Evolutionary conservation across 352 stramenopile species (phyloP), one percentile per base, ranked within the genome.

Genomic region (Phytopythium boreale): DNA sequence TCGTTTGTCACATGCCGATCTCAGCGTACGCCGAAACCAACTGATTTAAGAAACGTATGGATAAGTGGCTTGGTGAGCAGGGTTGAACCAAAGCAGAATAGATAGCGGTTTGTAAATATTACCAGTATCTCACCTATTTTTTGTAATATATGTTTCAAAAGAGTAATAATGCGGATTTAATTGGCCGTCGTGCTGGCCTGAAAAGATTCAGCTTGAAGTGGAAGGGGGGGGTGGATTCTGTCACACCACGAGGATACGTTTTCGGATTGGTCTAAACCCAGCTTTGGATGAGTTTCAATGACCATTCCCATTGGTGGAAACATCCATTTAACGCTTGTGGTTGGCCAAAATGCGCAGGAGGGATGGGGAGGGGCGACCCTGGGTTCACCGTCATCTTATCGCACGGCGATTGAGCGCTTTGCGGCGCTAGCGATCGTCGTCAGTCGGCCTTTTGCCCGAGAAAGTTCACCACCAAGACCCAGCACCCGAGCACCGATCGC

Each of bases 141-240:
- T 20, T 5, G 27, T 9, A 27, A 24, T 27, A 24, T 9, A 15
- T n/a, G 43, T 14, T 1, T 11, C 20, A 50, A 26, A 50, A 27
- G 15, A 14, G 43, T 50, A 50, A 50, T 50, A 44, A 27, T 12
- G 43, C 1, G 20, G 7, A 14, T n/a, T 27, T 5, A 5, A 26
- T 15, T 5, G 17, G 19, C 26, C 12, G 6, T n/a, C n/a, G n/a
- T n/a, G n/a, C n/a, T n/a, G n/a, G n/a, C n/a, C n/a, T 4, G 11
- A 58, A 58, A 58, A 58, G 52, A 58, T 58, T 58, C 53, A 59
- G 53, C 53, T 59, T 59, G 53, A 59, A 59, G 53, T 34, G 26
- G 24, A 12, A 56, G 27, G 29, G n/a, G n/a, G n/a, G n/a, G n/a
- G n/a, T n/a, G n/a, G n/a, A n/a, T n/a, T 44, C 22, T 56, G 53